Evolutionary conservation across 139 green algal genomes (phyloP), one percentile per base, ranked within the genome.

Genomic region (Microglena sp.): DNA sequence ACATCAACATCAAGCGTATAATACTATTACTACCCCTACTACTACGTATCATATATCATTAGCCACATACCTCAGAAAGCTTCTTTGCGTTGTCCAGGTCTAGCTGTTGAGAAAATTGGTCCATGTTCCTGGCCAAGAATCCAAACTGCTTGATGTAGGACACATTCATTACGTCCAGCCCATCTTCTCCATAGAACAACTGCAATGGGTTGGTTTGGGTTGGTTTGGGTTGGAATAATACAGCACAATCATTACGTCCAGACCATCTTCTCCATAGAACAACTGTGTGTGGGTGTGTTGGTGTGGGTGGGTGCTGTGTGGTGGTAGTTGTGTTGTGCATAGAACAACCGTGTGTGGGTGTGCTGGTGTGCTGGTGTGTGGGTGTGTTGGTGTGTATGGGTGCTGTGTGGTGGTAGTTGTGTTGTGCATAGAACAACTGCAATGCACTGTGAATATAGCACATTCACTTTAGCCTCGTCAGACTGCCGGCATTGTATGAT

Each of bases 141-240:
- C 77, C 75, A 30, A 96, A 94, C 56, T 94, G 70, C 18, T 62
- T 70, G 54, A 96, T 78, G 77, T 88, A 93, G 33, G 64, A 76
- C 11, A 81, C 71, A 1, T 45, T 62, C 33, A 68, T 86, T 2
- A 94, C 82, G 68, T 98, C 93, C 11, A 96, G 70, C 29, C 83
- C 92, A 68, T 99, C 93, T 55, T 96, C 93, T 24, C 93, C 93
- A 45, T 99, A 99, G 22, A 76, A 73, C 60, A 99, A 95, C 77
- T 91, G 84, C 57, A 86, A 75, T 1, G 89, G 64, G n/a, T n/a
- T n/a, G n/a, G n/a, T n/a, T n/a, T n/a, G n/a, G n/a, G n/a, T n/a
- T n/a, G n/a, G n/a, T n/a, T n/a, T n/a, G n/a, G n/a, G n/a, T n/a
- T n/a, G n/a, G n/a, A n/a, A n/a, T n/a, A n/a, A n/a, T 88, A 93